Percentiles rank a stretch among this genome's conserved stretches.
These are phyloP conservation scores for Tagetes erecta DNA, from an alignment of 129 eudicot genomes.

Conservation along the genomic window DNA sequence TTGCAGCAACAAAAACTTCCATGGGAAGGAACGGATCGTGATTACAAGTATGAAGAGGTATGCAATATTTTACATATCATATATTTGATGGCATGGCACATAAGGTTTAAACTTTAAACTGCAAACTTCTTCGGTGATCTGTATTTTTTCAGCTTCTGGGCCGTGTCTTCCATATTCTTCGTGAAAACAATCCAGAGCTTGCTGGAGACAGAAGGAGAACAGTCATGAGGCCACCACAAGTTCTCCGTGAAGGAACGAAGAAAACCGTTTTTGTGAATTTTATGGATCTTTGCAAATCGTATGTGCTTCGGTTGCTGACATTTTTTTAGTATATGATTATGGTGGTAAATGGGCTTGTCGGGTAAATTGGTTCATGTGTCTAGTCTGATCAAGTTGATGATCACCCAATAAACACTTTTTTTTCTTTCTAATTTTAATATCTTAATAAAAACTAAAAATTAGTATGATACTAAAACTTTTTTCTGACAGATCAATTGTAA, in stretches of 20 bases:
- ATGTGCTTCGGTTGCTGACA: conserved; percentile 12
- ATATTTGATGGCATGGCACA: too few relatives aligned
- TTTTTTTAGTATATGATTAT: background rate
- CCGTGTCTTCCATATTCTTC: conserved; percentile 67
- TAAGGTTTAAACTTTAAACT: background rate
- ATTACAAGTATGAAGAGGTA: conserved; percentile 74
- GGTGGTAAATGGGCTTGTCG: background rate
- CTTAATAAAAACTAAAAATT: background rate
- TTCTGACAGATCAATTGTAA: background rate
- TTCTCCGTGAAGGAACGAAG: conserved; percentile 92
- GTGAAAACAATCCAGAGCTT: conserved; percentile 83
- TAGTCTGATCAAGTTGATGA: background rate
- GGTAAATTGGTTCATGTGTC: background rate
- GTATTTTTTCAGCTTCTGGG: conserved; percentile 51
- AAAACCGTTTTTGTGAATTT: conserved; percentile 80
- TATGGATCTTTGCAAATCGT: conserved; percentile 82
- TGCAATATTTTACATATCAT: background rate
- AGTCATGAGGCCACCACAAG: conserved; percentile 89
- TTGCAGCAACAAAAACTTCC: conserved; percentile 57
- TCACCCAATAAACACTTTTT: background rate
- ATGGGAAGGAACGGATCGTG: conserved; percentile 75
- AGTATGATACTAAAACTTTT: background rate
- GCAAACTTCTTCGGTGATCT: background rate
- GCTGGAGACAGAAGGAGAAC: conserved; percentile 82
- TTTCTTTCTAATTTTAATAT: background rate